phyloP scores from a whole-genome alignment of 1,139 yeast genomes.

The Debaryomyces sp. region DNA sequence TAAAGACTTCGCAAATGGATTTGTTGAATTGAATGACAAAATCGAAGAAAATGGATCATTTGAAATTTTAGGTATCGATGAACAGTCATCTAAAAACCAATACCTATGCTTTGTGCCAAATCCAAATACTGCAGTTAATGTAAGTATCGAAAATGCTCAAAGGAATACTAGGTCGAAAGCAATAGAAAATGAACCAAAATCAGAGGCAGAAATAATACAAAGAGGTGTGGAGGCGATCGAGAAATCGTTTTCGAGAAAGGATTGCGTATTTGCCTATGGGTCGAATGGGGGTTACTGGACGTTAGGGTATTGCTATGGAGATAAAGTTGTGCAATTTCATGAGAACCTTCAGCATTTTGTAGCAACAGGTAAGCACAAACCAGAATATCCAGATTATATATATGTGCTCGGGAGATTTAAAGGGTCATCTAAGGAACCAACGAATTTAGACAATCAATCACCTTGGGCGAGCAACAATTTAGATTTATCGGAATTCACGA shows the following conservation, averaged over 20 bases:
- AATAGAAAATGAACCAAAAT: background rate
- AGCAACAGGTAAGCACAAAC: constrained; percentile 28
- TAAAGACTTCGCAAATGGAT: constrained; percentile 12
- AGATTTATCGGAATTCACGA: constrained; percentile 20
- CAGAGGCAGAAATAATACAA: constrained; percentile 10
- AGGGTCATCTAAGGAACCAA: constrained; percentile 21
- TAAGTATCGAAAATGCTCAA: background rate
- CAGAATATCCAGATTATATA: constrained; percentile 40
- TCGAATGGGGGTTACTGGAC: constrained; percentile 62
- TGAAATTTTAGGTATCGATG: constrained; percentile 21
- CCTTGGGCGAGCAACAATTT: constrained; percentile 14
- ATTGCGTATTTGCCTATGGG: constrained; percentile 38
- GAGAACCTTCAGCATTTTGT: constrained; percentile 30
- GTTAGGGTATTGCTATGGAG: constrained; percentile 59
- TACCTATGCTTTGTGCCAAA: constrained; percentile 26
- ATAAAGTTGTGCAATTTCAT: constrained; percentile 61
- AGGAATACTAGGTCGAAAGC: background rate
- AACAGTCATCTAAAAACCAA: constrained; percentile 11
- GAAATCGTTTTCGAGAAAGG: constrained; percentile 23
- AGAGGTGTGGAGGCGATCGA: constrained; percentile 23
- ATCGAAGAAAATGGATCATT: constrained; percentile 19
- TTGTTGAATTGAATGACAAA: constrained; percentile 12
- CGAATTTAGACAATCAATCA: constrained; percentile 29
- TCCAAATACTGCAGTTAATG: background rate
- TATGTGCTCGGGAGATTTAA: constrained; percentile 51